Evolutionary conservation across 371 early-diverging fungal genomes (phyloP).

Genomic region (Nematocida ausubeli): DNA sequence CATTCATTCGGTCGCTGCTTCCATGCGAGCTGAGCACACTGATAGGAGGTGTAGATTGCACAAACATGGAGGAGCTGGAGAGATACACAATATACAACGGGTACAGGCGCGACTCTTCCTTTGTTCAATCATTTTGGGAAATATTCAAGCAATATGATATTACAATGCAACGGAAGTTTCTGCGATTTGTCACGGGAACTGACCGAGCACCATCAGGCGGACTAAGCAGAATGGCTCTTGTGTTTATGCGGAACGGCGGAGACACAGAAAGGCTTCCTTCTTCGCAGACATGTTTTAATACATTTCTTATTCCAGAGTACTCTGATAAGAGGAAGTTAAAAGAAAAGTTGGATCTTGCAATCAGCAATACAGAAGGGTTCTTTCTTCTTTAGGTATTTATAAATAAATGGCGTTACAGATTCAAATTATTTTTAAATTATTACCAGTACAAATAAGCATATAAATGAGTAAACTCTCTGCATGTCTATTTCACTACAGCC

Average conservation of each 20-base stretch:
- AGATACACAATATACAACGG: constrained; percentile 72
- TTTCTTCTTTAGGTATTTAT: constrained; percentile 71
- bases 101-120: constrained; percentile 71
- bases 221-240: constrained; percentile 78
- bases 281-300: constrained; percentile 91
- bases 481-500: too few relatives aligned
- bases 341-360: constrained; percentile 80
- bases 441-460: too few relatives aligned
- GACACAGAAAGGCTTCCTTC: constrained; percentile 87
- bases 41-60: constrained; percentile 80
- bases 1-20: constrained; percentile 56
- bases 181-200: constrained; percentile 91
- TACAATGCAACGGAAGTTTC: constrained; percentile 77
- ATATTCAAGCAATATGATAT: constrained; percentile 76
- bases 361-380: constrained; percentile 90
- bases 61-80: constrained; percentile 79
- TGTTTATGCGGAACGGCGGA: constrained; percentile 89
- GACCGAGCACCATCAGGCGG: constrained; percentile 91
- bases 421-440: background rate
- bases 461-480: too few relatives aligned
- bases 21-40: constrained; percentile 87
- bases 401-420: background rate
- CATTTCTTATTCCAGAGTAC: constrained; percentile 87
- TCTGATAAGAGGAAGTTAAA: constrained; percentile 74
- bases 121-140: constrained; percentile 77